Evolutionary conservation across 1,284 basidiomycete species (phyloP).

Genomic region (Lentinula novae-zelandiae): DNA sequence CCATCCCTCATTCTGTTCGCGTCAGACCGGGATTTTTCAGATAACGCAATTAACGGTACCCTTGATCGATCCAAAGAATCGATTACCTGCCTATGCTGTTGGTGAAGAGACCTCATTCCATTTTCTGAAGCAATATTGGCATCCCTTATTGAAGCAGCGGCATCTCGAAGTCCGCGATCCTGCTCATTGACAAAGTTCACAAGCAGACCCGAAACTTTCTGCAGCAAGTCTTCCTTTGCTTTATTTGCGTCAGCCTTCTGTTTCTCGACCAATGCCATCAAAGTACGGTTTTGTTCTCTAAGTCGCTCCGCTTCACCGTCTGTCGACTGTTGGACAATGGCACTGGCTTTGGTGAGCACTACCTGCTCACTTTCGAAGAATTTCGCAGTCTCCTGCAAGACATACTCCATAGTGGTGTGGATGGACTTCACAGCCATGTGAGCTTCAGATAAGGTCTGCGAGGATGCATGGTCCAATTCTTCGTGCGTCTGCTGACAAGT

Average conservation of each 20-base stretch:
- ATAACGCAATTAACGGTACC: constrained; percentile 33
- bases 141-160: constrained; percentile 50
- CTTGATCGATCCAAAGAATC: constrained; percentile 37
- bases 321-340: constrained; percentile 47
- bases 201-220: constrained; percentile 69
- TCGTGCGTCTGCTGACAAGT: constrained; percentile 45
- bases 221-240: constrained; percentile 69
- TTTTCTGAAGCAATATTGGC: constrained; percentile 56
- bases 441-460: constrained; percentile 45
- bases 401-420: constrained; percentile 53
- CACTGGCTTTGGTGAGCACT: constrained; percentile 46
- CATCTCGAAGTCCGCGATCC: constrained; percentile 63
- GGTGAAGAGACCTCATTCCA: constrained; percentile 42
- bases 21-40: constrained; percentile 50
- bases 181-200: constrained; percentile 68
- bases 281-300: constrained; percentile 67
- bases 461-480: constrained; percentile 40
- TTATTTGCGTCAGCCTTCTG: constrained; percentile 65
- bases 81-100: constrained; percentile 45
- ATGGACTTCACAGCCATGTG: constrained; percentile 52
- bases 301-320: constrained; percentile 64
- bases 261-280: constrained; percentile 59
- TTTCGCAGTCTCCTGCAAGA: constrained; percentile 55
- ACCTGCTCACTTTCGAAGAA: constrained; percentile 57
- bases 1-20: constrained; percentile 54